Evolutionary conservation across 140 eudicot genomes (phyloP), one percentile per base, ranked within the genome.

Genomic region (Erigeron philadelphicus): DNA sequence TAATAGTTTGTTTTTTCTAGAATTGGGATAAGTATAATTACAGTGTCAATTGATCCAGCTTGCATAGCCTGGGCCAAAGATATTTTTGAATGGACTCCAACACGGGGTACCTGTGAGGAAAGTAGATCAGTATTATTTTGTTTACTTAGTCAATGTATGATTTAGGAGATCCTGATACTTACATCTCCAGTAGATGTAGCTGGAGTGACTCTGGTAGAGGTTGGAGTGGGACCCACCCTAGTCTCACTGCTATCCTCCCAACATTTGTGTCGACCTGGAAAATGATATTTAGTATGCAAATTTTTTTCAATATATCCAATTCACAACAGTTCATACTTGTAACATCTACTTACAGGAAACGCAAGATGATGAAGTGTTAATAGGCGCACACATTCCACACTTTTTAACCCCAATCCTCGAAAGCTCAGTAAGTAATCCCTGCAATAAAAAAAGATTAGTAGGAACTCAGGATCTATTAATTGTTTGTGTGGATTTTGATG

Each of bases 361-460:
- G 97, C 97, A 72, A 88, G 89, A 84, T 91, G 96, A 76, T 91
- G 97, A 62, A 91, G 96, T 31, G 96, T 88, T 75, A 91, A 66
- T 77, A 91, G 97, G 49, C 97, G 85, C n/a, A 91, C 93, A 74
- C 97, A 91, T 72, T 91, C 97, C 43, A 91, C 97, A 47, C 97
- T 91, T 75, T 91, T 91, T 70, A 91, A 76, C 42, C 97, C 97
- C 76, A 91, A 67, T 7, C 97, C 97, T 70, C 88, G 84, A 15
- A 84, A 16, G 88, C 97, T 91, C 59, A 91, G 69, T 64, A 89
- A 84, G 61, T 86, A 89, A 41, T 84, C 88, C 75, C 88, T 84
- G 64, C 61, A 52, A 45, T 50, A 52, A 21, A 52, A 53, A 31
- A 53, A 71, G 11, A 64, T 42, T 2, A 64, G 10, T 11, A 35